Evolutionary conservation across 2,329 filamentous ascomycete species (phyloP).

Genomic region (Aspergillus ustus): DNA sequence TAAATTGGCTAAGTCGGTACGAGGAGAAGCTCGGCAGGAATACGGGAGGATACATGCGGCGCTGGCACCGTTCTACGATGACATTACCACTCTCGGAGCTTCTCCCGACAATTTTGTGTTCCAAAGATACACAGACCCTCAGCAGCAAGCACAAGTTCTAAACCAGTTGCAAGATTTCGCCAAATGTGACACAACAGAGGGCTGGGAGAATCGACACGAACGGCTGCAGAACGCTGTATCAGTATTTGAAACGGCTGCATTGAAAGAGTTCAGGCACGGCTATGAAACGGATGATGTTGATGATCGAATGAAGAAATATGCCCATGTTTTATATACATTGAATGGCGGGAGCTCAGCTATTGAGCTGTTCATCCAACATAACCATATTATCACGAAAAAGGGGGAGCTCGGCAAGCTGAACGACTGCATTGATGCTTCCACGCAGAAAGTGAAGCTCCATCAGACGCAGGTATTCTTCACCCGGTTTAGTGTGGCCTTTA

Average conservation of each 20-base stretch:
- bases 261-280: conserved; percentile 90
- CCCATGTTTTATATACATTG: conserved; percentile 78
- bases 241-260: conserved; percentile 87
- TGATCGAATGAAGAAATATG: conserved; percentile 86
- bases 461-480: conserved; percentile 84
- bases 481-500: conserved; percentile 72
- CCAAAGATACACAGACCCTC: conserved; percentile 82
- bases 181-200: conserved; percentile 77
- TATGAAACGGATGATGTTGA: conserved; percentile 89
- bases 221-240: conserved; percentile 74
- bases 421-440: conserved; percentile 75
- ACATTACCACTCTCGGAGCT: conserved; percentile 74
- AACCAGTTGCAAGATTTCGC: conserved; percentile 78
- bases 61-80: conserved; percentile 84
- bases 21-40: conserved; percentile 84
- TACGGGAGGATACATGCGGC: conserved; percentile 91
- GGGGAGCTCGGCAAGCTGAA: conserved; percentile 73
- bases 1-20: conserved; percentile 72
- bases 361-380: conserved; percentile 86
- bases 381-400: conserved; percentile 78
- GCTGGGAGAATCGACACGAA: conserved; percentile 71
- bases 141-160: conserved; percentile 88
- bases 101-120: conserved; percentile 80
- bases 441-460: conserved; percentile 74
- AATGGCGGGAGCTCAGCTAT: conserved; percentile 80